Evolutionary conservation across 768 basidiomycete species (phyloP).

Genomic region (Hemileccinum impolitum): DNA sequence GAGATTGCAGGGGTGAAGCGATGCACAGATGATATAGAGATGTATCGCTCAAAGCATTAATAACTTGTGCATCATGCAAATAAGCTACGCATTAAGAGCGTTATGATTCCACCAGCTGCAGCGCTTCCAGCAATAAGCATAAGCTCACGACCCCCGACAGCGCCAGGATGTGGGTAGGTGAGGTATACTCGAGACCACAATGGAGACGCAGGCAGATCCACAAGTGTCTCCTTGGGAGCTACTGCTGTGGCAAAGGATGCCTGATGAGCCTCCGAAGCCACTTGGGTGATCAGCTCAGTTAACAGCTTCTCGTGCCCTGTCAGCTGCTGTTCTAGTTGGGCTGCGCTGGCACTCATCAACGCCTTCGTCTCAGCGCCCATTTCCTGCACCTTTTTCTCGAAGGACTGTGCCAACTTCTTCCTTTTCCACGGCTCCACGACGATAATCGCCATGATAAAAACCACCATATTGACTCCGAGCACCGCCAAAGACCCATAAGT

Average conservation of each 20-base stretch:
- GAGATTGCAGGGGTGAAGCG: not conserved
- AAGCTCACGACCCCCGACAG: slow-evolving; percentile 19
- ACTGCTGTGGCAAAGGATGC: not conserved
- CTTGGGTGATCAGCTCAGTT: slow-evolving; percentile 24
- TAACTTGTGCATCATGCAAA: slow-evolving; percentile 13
- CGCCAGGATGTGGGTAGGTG: slow-evolving; percentile 9
- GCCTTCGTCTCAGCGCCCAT: slow-evolving; percentile 41
- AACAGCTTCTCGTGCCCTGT: slow-evolving; percentile 43
- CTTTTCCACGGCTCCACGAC: slow-evolving; percentile 98
- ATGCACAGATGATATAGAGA: not conserved
- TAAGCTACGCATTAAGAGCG: slow-evolving; percentile 20
- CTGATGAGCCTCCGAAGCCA: slow-evolving; percentile 15
- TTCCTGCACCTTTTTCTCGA: slow-evolving; percentile 77
- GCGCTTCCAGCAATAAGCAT: slow-evolving; percentile 30
- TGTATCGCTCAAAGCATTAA: not conserved
- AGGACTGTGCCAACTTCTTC: slow-evolving; percentile 76
- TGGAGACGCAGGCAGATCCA: not conserved
- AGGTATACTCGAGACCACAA: slow-evolving; percentile 11
- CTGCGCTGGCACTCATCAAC: slow-evolving; percentile 47
- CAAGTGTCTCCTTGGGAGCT: slow-evolving; percentile 1
- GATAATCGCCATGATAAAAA: slow-evolving; percentile 87
- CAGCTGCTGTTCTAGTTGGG: slow-evolving; percentile 46
- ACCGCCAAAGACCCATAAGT: slow-evolving; percentile 90
- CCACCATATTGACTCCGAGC: slow-evolving; percentile 81
- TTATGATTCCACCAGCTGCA: slow-evolving; percentile 24